A percentile compares a stretch with the other conserved stretches of the same genome.
Evolutionary conservation across 495 filamentous ascomycete genomes (phyloP).

Genomic region (Lasiosphaeria miniovina): DNA sequence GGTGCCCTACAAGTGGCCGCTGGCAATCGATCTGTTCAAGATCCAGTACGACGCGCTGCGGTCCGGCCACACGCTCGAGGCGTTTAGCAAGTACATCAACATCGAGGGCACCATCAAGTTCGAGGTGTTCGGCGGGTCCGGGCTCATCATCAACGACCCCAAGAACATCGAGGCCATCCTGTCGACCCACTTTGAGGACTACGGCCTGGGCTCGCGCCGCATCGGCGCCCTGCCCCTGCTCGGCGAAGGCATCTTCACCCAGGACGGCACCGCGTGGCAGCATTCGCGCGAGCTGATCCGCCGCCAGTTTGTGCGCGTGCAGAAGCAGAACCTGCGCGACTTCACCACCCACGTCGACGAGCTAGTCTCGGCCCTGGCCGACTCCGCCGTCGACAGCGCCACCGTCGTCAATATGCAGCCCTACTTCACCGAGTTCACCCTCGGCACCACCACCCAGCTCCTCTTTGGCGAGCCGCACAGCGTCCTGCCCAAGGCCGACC

Average conservation of each 20-base stretch:
- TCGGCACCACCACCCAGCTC: conserved; percentile 36
- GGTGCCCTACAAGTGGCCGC: conserved; percentile 35
- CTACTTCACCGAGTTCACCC: conserved; percentile 44
- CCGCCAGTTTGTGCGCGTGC: conserved; percentile 52
- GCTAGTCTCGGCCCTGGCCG: conserved; percentile 37
- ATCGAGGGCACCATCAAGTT: conserved; percentile 34
- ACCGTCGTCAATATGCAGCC: conserved; percentile 45
- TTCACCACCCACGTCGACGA: conserved; percentile 43
- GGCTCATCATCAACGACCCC: conserved; percentile 34
- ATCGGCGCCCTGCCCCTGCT: conserved; percentile 31
- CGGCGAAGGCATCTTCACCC: conserved; percentile 35
- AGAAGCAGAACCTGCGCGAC: conserved; percentile 36
- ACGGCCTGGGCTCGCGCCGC: conserved; percentile 30
- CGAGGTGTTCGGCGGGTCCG: conserved; percentile 31
- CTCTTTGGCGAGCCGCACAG: conserved; percentile 39
- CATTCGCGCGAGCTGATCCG: conserved; percentile 36
- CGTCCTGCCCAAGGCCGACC: conserved; percentile 23
- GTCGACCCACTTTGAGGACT: conserved; percentile 39
- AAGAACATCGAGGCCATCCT: conserved; percentile 36
- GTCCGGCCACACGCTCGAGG: conserved; percentile 34
- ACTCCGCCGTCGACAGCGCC: not conserved
- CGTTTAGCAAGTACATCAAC: conserved; percentile 32
- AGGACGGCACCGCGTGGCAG: conserved; percentile 31
- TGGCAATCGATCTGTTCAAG: conserved; percentile 39
- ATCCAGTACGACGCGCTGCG: conserved; percentile 32